A percentile compares a stretch with the other conserved stretches of the same genome.
phyloP scores from a whole-genome alignment of 1,139 yeast genomes.

The Arxiozyma telluris region DNA sequence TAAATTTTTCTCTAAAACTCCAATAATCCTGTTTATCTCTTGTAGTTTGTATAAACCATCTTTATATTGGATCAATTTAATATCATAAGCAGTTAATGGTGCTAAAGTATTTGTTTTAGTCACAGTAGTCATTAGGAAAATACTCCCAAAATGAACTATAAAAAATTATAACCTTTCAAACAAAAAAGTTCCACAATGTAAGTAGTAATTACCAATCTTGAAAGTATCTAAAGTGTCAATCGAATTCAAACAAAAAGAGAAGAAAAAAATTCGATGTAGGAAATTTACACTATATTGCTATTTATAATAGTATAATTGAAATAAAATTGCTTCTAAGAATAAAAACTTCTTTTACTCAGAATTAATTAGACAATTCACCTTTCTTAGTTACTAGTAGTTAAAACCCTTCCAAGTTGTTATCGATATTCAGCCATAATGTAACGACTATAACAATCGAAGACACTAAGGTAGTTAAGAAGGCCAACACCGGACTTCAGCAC shows the following conservation, averaged over 20 bases:
- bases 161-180: background rate
- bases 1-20: constrained; percentile 18
- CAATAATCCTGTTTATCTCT: constrained; percentile 19
- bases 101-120: constrained; percentile 15
- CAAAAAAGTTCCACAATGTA: too few species aligned
- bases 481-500: background rate
- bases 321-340: too few species aligned
- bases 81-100: constrained; percentile 21
- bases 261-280: too few species aligned
- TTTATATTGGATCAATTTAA: constrained; percentile 25
- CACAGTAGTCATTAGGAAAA: constrained; percentile 25
- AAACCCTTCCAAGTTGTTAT: too few species aligned
- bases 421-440: too few species aligned
- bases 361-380: background rate
- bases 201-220: too few species aligned
- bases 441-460: background rate
- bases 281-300: background rate
- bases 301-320: too few species aligned
- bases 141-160: background rate
- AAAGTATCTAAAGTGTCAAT: too few species aligned
- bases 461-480: background rate
- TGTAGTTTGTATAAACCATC: constrained; percentile 20
- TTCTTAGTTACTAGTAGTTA: background rate
- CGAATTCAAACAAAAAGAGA: background rate
- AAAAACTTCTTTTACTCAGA: background rate